Base-by-base conservation (phyloP, 192 early-diverging fungal species). In the Powellomyces hirtus region DNA sequence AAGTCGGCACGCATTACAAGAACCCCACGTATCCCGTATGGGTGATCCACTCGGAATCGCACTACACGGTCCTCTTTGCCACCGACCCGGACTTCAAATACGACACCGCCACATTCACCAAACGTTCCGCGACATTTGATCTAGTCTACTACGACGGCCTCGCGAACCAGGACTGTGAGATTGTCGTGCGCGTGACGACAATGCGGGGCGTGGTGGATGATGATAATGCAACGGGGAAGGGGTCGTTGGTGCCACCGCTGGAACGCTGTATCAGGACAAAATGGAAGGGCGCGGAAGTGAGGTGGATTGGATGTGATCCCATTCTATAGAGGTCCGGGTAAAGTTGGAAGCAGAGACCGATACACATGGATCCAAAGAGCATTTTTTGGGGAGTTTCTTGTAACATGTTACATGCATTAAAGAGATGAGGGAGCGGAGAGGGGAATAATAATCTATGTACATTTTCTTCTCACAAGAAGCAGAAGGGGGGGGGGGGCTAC, bases 111-210 rank as follows among this genome's bases (percentile, higher is more conserved):
- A 34, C 26, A 18, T 16, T 27, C 29, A 29, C 53, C 61, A 26
- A 46, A 24, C 20, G 34, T 18, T 26, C n/a, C n/a, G n/a, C n/a
- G n/a, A n/a, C n/a, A n/a, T 79, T 84, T 33, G 79, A 82, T 36
- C 38, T 85, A 24, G 62, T 66, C 20, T 85, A 85, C 52, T 85
- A 85, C 57, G 83, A 85, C 65, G 81, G 81, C 2, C 52, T 85
- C 44, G 79, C 81, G 1, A 77, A 77, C 34, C 83, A 85, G 69
- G 71, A 75, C 11, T 49, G 61, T 10, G 83, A 85, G 62, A 82
- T 85, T 34, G 27, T 58, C 20, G n/a, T 84, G 29, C 61, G 62
- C 7, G 29, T 77, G 13, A 57, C 65, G 11, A 1, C 2, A 2
- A 61, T 56, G 14, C n/a, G 27, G 16, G 69, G 61, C 8, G 20